These are phyloP conservation scores for Arthrobotrys musiformis DNA, from an alignment of 2,329 filamentous ascomycete species.

Conservation along the genomic window DNA sequence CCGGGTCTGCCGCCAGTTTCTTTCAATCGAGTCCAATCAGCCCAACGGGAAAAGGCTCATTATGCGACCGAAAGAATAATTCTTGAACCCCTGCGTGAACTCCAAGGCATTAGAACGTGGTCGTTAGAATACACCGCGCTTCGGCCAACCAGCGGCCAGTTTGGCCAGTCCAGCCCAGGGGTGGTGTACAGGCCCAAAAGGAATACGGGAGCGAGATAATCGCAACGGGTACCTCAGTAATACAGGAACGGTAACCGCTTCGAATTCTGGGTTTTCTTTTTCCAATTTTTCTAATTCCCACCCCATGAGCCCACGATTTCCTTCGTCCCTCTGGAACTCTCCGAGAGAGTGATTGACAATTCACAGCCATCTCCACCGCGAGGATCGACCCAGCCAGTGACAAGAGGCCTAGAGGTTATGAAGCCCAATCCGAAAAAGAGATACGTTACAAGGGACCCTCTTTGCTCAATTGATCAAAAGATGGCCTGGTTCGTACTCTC, in stretches of 20 bases:
- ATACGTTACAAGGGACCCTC: constrained; percentile 26
- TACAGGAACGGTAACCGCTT: constrained; percentile 48
- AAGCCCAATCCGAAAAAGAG: constrained; percentile 45
- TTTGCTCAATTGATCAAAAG: constrained; percentile 22
- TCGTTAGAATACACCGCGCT: constrained; percentile 44
- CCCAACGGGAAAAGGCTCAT: constrained; percentile 27
- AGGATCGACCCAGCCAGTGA: constrained; percentile 40
- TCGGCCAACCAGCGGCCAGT: constrained; percentile 55
- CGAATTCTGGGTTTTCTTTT: constrained; percentile 12
- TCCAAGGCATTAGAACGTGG: constrained; percentile 49
- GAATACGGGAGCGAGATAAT: constrained; percentile 51
- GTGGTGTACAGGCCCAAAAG: constrained; percentile 29
- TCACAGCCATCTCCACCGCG: constrained; percentile 45
- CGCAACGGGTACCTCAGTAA: constrained; percentile 51
- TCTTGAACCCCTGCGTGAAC: constrained; percentile 50
- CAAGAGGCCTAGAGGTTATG: constrained; percentile 48
- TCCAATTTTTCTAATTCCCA: too few species aligned
- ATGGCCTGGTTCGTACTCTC: background rate
- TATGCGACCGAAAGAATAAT: constrained; percentile 10
- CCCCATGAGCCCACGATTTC: constrained; percentile 11
- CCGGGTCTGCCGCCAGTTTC: constrained; percentile 21
- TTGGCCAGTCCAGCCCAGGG: constrained; percentile 37
- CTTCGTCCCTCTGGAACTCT: constrained; percentile 39
- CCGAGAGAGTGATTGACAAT: constrained; percentile 56
- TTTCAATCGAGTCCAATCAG: background rate